phyloP scores from a whole-genome alignment of 768 basidiomycete genomes.

The Lentinus brumalis region DNA sequence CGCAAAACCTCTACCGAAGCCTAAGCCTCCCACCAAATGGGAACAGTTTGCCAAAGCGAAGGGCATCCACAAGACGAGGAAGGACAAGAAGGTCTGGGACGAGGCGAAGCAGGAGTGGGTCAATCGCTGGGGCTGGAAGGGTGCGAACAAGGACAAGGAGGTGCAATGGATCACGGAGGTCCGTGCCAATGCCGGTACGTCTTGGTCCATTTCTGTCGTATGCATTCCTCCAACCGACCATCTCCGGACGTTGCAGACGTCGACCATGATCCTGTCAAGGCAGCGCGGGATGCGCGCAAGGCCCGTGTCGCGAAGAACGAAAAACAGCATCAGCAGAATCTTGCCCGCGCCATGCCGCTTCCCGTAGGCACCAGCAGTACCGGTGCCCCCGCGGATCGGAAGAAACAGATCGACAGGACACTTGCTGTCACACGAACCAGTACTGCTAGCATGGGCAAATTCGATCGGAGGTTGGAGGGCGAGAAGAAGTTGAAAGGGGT shows the following conservation, averaged over 20 bases:
- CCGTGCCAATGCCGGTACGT: conserved; percentile 80
- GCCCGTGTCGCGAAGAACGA: conserved; percentile 84
- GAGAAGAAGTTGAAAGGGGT: conserved; percentile 87
- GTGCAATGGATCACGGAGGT: conserved; percentile 93
- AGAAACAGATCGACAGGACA: conserved; percentile 73
- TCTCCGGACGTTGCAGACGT: conserved; percentile 50
- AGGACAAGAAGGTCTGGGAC: conserved; percentile 88
- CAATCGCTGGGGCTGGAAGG: conserved; percentile 83
- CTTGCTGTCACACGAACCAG: conserved; percentile 76
- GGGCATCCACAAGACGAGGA: conserved; percentile 81
- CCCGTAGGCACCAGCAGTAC: conserved; percentile 18
- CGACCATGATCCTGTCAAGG: conserved; percentile 78
- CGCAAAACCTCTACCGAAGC: conserved; percentile 90
- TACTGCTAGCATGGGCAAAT: conserved; percentile 95
- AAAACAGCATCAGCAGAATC: conserved; percentile 71
- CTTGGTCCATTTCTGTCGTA: neutral
- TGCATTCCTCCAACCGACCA: neutral
- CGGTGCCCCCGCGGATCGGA: conserved; percentile 45
- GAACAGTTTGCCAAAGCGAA: conserved; percentile 92
- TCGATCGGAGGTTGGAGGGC: conserved; percentile 87
- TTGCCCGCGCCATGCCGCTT: conserved; percentile 53
- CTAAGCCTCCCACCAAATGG: conserved; percentile 95
- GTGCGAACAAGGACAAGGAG: conserved; percentile 87
- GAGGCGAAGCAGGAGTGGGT: conserved; percentile 95
- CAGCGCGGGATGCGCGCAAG: conserved; percentile 78